Evolutionary conservation across 176 grass and related monocot genomes (phyloP), one percentile per base, ranked within the genome.

Genomic region (Pontederia crassipes): DNA sequence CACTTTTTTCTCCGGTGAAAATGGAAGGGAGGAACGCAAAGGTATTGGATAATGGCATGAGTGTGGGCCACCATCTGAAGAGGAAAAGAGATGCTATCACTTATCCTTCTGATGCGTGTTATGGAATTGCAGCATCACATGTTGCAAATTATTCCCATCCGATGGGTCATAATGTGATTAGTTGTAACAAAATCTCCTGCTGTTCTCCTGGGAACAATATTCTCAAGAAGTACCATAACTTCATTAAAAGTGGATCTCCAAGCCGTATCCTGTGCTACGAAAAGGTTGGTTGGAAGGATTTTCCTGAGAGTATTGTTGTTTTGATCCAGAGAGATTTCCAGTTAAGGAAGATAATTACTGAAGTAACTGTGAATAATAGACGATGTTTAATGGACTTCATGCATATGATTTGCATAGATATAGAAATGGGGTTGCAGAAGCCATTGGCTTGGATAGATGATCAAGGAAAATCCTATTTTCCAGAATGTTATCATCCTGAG

Each of bases 381-480:
- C 62, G 82, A 16, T 69, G 81, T 54, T 80, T 98, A 65, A 73
- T 98, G 50, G 94, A 98, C 63, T 98, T 98, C 57, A 82, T 85
- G 3, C 76, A 86, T 66, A 92, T 98, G 93, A 69, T 86, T 20
- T 86, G 74, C 50, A 55, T 88, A 35, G 70, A 85, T 52, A 67
- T 58, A 1, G 75, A 72, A 80, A 83, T 81, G 10, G 93, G 84
- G 17, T 47, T 80, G 28, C 78, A 85, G 52, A 98, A 70, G 28
- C 87, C 87, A 0, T 74, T 98, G 58, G 93, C 81, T 70, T 98
- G 93, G 93, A 83, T 92, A 71, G 93, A 92, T 79, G 79, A 76
- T 28, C 72, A 76, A 66, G 84, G 64, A 55, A 92, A 82, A 71
- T 56, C 46, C 7, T 98, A 78, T 70, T 83, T 92, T 64, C 93